Evolutionary conservation across 2,329 filamentous ascomycete species (phyloP), one percentile per base, ranked within the genome.

Genomic region (Hymenoscyphus salicellus): DNA sequence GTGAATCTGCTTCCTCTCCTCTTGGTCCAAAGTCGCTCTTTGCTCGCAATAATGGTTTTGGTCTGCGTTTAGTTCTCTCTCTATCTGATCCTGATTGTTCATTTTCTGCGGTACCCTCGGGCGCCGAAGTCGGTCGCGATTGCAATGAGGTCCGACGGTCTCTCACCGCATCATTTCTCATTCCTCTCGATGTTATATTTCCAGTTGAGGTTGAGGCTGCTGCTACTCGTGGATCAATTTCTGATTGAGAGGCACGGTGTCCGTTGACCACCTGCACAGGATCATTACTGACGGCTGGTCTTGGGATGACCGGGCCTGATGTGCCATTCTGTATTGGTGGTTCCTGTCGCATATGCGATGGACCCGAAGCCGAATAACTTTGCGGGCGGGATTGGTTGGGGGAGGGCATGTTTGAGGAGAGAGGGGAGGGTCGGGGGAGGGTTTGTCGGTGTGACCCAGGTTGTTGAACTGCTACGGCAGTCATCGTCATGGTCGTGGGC

Each of bases 11-110:
- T 49, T 74, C 72, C 57, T 79, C 79, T 63, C 78, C 77, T 65
- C 74, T 70, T 28, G 82, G 79, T 46, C 80, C 81, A 77, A 81
- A 81, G 68, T 86, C 81, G 73, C 81, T 84, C 74, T 80, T 82
- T 63, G 85, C 79, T 68, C 83, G 69, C 10, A 76, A 64, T 16
- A 73, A 43, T 28, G 71, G 64, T 55, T 70, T 72, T 16, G 71
- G 69, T 67, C 71, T 69, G 28, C 67, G 69, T 56, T 60, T 65
- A 20, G 16, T 56, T 57, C 46, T 66, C 28, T 75, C 72, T 57
- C 62, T 61, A 30, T 71, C 72, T 3, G 71, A 72, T 17, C 75
- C 71, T 36, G 73, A 72, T 65, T 68, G 73, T 10, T 70, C 74
- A 46, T 72, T 71, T 59, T 74, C 72, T 58, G 63, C 66, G 1